Evolutionary conservation across 2,329 filamentous ascomycete species (phyloP).

Genomic region (Colletotrichum eremochloae): DNA sequence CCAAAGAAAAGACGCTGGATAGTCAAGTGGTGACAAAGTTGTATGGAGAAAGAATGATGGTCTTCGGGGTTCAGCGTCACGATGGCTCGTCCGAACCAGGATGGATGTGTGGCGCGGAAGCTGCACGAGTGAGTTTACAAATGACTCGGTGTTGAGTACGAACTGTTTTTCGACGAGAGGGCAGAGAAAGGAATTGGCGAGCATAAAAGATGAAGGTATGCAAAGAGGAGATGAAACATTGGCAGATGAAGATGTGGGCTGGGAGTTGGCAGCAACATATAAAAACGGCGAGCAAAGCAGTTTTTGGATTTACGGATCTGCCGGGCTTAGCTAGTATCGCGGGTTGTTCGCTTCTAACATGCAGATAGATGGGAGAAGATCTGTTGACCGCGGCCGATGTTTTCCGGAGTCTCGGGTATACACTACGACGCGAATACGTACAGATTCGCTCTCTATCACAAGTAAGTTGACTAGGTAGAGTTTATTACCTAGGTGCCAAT

Average conservation of each 20-base stretch:
- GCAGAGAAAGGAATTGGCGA: neutral
- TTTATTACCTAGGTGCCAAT: neutral
- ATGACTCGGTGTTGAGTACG: conserved; percentile 27
- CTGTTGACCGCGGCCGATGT: conserved; percentile 16
- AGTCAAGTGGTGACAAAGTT: neutral
- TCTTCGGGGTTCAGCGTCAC: neutral
- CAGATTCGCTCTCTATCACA: neutral
- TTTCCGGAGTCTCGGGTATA: conserved; percentile 6
- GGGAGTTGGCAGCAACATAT: neutral
- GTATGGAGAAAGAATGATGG: too few species aligned
- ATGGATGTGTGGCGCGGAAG: neutral
- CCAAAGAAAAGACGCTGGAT: neutral
- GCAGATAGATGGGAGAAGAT: conserved; percentile 9
- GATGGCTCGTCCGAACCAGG: neutral
- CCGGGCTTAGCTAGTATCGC: conserved; percentile 20
- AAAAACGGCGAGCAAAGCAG: neutral
- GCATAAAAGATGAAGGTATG: conserved; percentile 1
- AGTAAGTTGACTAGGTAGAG: neutral
- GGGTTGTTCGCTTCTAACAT: conserved; percentile 19
- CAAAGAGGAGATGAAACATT: conserved; percentile 12
- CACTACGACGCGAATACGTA: too few species aligned
- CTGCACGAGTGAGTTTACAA: neutral
- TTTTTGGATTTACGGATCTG: conserved; percentile 18
- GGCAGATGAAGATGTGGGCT: neutral
- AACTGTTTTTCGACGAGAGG: neutral